Base-by-base conservation (phyloP, 208 protist species). In the Crithidia fasciculata region DNA sequence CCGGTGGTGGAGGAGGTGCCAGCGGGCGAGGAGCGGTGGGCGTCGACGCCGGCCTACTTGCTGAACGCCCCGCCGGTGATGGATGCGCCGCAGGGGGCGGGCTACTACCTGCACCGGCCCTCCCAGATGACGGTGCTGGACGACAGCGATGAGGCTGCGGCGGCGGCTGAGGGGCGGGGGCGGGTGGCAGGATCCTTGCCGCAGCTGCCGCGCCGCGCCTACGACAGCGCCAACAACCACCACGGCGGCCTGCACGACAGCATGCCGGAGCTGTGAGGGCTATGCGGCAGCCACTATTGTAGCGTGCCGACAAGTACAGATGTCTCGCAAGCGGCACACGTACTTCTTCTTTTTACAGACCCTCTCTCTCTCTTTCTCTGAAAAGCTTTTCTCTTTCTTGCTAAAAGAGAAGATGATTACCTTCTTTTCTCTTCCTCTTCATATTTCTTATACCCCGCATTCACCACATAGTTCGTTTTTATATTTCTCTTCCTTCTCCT, bases 111-210 rank as follows among this genome's bases (percentile, higher is more conserved):
- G 63, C 64, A 65, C 52, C 69, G 36, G 5, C 56, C 41, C 6
- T 72, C 75, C 49, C 70, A 45, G 65, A 76, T 80, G 66, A 58
- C 56, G 10, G 74, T 79, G 53, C 41, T 79, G 12, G 74, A 79
- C 19, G 74, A 73, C 45, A 79, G 67, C 74, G 49, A 68, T 5
- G 62, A 68, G 8, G n/a, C n/a, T n/a, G 52, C 41, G 37, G 18
- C 62, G 15, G 62, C 49, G 47, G 45, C 9, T 15, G 49, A 68
- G n/a, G 40, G 43, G 37, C 62, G 57, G n/a, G 61, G 44, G 47
- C 58, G 18, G 13, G 58, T 59, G 7, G 57, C 40, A 12, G 62
- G 13, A 6, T 72, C 64, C 19, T 19, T 77, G 43, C 57, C 64
- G 57, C 57, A 57, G 49, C 40, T 72, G 52, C 57, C 54, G 37